A percentile compares a stretch with the other conserved stretches of the same genome.
Evolutionary conservation across 345 rosid genomes (phyloP).

Genomic region (Camelina hispida): DNA sequence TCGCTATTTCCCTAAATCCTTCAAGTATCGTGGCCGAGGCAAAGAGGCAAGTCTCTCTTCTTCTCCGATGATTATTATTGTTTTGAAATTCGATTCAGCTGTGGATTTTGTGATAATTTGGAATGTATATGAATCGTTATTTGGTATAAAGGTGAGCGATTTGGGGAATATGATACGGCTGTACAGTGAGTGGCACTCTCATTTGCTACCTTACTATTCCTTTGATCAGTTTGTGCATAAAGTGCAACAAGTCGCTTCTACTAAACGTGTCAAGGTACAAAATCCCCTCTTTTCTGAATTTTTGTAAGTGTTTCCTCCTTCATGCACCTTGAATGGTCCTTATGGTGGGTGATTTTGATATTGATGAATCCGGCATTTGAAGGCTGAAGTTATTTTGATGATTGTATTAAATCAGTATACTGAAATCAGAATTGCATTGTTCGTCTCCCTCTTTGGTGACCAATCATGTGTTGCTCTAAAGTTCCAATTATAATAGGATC

Average conservation of each 20-base stretch:
- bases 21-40: slow-evolving; percentile 82
- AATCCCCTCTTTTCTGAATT: neutral
- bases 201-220: slow-evolving; percentile 75
- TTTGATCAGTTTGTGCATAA: slow-evolving; percentile 87
- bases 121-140: neutral
- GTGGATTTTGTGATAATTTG: slow-evolving; percentile 1
- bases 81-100: neutral
- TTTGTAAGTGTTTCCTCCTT: neutral
- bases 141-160: slow-evolving; percentile 62
- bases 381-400: neutral
- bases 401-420: neutral
- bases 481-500: neutral
- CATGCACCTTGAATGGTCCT: neutral
- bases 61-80: too few relatives aligned
- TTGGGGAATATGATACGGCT: slow-evolving; percentile 74
- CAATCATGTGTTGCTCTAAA: neutral
- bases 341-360: neutral
- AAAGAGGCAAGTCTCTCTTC: slow-evolving; percentile 61
- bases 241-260: slow-evolving; percentile 77
- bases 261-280: slow-evolving; percentile 85
- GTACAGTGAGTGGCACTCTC: slow-evolving; percentile 88
- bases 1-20: slow-evolving; percentile 81
- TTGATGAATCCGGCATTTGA: neutral
- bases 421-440: neutral
- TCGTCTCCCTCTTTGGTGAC: neutral